Evolutionary conservation across 306 rosid species (phyloP), one percentile per base, ranked within the genome.

Genomic region (Arachis stenosperma): DNA sequence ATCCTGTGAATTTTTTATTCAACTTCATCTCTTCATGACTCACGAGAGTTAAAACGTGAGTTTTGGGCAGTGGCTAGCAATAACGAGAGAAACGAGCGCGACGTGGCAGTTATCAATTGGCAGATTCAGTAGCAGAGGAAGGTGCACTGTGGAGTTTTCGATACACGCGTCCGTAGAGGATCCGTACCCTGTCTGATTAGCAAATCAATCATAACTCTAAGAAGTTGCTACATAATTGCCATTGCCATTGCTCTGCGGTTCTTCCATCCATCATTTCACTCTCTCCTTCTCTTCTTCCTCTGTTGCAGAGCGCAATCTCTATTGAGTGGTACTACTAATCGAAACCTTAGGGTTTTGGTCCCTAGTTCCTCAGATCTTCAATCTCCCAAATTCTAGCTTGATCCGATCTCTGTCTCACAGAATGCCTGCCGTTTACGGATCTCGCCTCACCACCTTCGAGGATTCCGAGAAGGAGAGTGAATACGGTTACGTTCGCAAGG

Each of bases 401-500:
- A 79, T 84, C 88, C 76, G 78, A 80, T 76, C 82, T 78, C 73
- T 17, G 76, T 63, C 67, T 66, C 59, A 46, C 53, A 85, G 78
- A 81, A 95, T 95, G 99, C 96, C 99, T 69, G 82, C 98, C 33
- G 98, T 85, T 40, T 84, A 90, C 70, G 98, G 99, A 83, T 90
- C 81, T 78, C 98, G 89, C 15, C 59, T 95, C 82, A 95, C 99
- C 73, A 95, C 99, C 36, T 95, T 95, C 78, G 99, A 95, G 58
- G 99, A 95, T 76, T 69, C 83, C 43, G 99, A 95, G 96, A 95
- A 91, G 93, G 99, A 95, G 85, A 95, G 99, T 65, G 99, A 95
- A 85, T 95, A 90, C 75, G 99, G 99, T 54, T 95, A 95, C 62
- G 96, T 95, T 75, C 99, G 99, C 47, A 95, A 95, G 99, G 99